Evolutionary conservation across 2,329 filamentous ascomycete species (phyloP), one percentile per base, ranked within the genome.

Genomic region (Diaporthe helianthi): DNA sequence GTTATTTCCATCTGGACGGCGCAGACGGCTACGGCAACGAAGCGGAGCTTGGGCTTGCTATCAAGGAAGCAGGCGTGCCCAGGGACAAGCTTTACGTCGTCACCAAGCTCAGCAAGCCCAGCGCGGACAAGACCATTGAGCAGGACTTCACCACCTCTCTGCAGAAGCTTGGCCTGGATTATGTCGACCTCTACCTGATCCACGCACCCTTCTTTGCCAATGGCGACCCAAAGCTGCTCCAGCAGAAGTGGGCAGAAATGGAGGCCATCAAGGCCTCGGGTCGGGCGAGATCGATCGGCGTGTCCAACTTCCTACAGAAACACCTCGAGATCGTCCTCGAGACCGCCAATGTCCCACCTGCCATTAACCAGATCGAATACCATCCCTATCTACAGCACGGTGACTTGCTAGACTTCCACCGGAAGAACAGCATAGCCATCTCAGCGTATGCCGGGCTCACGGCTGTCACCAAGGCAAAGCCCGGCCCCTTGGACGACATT

Each of bases 311-410:
- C 76, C 75, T 87, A 38, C 80, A 84, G 73, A 76, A 80, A 52
- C 81, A 91, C 73, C 79, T 91, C 24, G 85, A 90, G 76, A 75
- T 80, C 3, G 76, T 90, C 51, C 80, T 90, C 2, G 77, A 85
- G 76, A 87, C 88, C 6, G 89, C 89, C 63, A 86, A 85, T 73
- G 78, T 91, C 71, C 77, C 82, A 3, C 93, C 93, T 0, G 89
- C 87, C 8, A 86, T 92, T 71, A 94, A 95, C 81, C 92, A 96
- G 83, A 92, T 95, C 76, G 92, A 95, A 82, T 90, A 87, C 76
- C 91, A 96, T 79, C 92, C 92, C 0, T 93, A 93, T 77, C 83
- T 92, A 64, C 90, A 92, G 79, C 90, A 91, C 76, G 83, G 83
- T 7, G 33, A 22, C 64, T 75, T 84, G 15, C 72, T 84, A 15